Conservation (phyloP, 2,329 filamentous ascomycete genomes). For the Penicillium sp. region DNA sequence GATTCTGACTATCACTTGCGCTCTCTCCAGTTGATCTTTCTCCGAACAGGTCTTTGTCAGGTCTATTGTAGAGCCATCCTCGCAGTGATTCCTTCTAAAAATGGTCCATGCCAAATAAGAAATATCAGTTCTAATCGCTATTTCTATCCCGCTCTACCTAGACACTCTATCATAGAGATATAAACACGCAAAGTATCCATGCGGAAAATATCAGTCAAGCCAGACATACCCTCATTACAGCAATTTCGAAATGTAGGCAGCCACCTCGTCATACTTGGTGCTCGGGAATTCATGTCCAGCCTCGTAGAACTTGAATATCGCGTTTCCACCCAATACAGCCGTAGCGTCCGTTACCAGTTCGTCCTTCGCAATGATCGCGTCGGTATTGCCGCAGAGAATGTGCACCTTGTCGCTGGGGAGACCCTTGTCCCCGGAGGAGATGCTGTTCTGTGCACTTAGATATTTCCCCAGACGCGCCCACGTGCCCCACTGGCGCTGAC, state of each 20-base stretch:
- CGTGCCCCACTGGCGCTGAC: slow-evolving; percentile 49
- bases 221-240: slow-evolving; percentile 26
- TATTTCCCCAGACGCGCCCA: slow-evolving; percentile 55
- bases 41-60: too few species aligned
- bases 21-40: too few species aligned
- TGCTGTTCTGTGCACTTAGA: slow-evolving; percentile 42
- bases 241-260: slow-evolving; percentile 45
- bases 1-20: too few species aligned
- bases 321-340: slow-evolving; percentile 53
- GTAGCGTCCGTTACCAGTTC: slow-evolving; percentile 59
- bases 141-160: too few species aligned
- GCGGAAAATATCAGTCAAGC: neutral
- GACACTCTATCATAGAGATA: neutral
- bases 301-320: slow-evolving; percentile 53
- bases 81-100: too few species aligned
- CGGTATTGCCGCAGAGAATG: slow-evolving; percentile 60
- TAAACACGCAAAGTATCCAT: neutral
- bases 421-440: slow-evolving; percentile 25
- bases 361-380: slow-evolving; percentile 60
- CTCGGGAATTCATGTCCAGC: slow-evolving; percentile 68
- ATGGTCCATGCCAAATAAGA: too few species aligned
- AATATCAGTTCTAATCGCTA: too few species aligned
- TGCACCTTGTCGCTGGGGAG: slow-evolving; percentile 50
- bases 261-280: slow-evolving; percentile 54
- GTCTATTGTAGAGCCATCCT: too few species aligned